Percentiles rank a stretch among this genome's conserved stretches.
These are phyloP conservation scores for Phytophthora litchii DNA, from an alignment of 352 stramenopile species.

Conservation along the genomic window DNA sequence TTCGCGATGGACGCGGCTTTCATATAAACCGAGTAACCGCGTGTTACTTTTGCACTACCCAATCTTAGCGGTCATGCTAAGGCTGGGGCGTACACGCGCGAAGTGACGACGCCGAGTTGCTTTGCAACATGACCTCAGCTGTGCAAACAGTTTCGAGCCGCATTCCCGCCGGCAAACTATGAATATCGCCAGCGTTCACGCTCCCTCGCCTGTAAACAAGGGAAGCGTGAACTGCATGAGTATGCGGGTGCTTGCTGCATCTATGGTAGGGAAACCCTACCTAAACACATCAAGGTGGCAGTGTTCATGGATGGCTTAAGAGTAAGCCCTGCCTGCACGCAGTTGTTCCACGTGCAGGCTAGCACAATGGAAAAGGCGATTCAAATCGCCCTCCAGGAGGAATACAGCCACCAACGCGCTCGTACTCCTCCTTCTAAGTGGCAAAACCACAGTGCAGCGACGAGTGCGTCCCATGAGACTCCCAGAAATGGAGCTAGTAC, in stretches of 20 bases:
- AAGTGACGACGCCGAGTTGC: not conserved
- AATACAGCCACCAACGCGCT: slow-evolving; percentile 1
- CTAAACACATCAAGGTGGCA: slow-evolving; percentile 1
- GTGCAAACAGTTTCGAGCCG: slow-evolving; percentile 1
- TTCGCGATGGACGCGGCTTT: slow-evolving; percentile 15
- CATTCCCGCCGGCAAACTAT: no score
- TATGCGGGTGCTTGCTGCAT: slow-evolving; percentile 2
- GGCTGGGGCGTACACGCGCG: slow-evolving; percentile 19
- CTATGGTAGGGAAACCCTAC: not conserved
- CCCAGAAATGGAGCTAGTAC: not conserved
- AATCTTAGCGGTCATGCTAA: slow-evolving; percentile 23
- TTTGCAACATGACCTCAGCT: slow-evolving; percentile 13
- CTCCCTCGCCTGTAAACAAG: slow-evolving; percentile 32
- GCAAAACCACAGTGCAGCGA: not conserved
- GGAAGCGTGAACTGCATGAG: slow-evolving; percentile 16
- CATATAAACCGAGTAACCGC: slow-evolving; percentile 13
- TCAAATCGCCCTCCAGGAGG: not conserved
- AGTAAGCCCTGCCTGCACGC: not conserved
- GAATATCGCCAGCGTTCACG: slow-evolving; percentile 20
- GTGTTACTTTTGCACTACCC: slow-evolving; percentile 19
- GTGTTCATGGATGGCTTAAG: slow-evolving; percentile 4
- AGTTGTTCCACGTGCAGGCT: not conserved
- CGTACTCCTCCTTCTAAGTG: not conserved
- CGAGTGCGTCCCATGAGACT: not conserved
- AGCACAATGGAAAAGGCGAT: not conserved